Evolutionary conservation across 768 basidiomycete species (phyloP).

Genomic region (Tylopilus felleus): DNA sequence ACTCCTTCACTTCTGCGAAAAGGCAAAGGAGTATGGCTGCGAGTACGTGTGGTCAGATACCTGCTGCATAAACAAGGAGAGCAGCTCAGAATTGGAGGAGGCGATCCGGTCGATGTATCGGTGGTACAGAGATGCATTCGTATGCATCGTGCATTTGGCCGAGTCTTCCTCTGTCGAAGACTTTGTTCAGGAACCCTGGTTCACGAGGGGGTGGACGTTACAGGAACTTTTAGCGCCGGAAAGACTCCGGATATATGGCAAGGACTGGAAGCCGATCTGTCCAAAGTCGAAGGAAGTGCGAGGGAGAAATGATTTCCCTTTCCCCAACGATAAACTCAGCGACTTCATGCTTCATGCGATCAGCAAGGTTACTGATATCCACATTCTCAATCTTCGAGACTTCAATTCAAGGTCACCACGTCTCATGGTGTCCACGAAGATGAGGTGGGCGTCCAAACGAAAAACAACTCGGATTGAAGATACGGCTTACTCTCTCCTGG

Average conservation of each 20-base stretch:
- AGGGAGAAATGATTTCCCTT: slow-evolving; percentile 2
- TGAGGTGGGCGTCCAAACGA: slow-evolving; percentile 15
- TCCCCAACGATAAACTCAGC: slow-evolving; percentile 13
- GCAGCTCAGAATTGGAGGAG: slow-evolving; percentile 12
- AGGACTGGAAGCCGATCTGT: slow-evolving; percentile 9
- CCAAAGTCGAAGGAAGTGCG: background rate
- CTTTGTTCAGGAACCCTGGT: slow-evolving; percentile 7
- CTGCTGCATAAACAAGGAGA: slow-evolving; percentile 16
- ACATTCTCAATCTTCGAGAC: background rate
- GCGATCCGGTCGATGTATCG: slow-evolving; percentile 13
- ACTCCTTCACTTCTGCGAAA: slow-evolving; percentile 12
- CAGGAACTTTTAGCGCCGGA: slow-evolving; percentile 14
- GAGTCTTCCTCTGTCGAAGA: background rate
- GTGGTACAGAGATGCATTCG: slow-evolving; percentile 13
- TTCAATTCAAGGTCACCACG: slow-evolving; percentile 1
- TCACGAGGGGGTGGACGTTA: slow-evolving; percentile 14
- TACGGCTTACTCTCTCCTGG: slow-evolving; percentile 7
- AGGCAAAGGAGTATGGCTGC: slow-evolving; percentile 12
- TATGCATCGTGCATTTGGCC: slow-evolving; percentile 14
- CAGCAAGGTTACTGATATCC: slow-evolving; percentile 2
- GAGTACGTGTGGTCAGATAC: slow-evolving; percentile 24
- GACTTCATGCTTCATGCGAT: background rate
- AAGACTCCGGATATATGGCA: slow-evolving; percentile 6
- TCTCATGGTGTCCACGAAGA: slow-evolving; percentile 11
- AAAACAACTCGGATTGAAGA: slow-evolving; percentile 12